These are phyloP conservation scores for Wickerhamiella azymoides DNA, from an alignment of 805 yeast genomes.

Conservation along the genomic window DNA sequence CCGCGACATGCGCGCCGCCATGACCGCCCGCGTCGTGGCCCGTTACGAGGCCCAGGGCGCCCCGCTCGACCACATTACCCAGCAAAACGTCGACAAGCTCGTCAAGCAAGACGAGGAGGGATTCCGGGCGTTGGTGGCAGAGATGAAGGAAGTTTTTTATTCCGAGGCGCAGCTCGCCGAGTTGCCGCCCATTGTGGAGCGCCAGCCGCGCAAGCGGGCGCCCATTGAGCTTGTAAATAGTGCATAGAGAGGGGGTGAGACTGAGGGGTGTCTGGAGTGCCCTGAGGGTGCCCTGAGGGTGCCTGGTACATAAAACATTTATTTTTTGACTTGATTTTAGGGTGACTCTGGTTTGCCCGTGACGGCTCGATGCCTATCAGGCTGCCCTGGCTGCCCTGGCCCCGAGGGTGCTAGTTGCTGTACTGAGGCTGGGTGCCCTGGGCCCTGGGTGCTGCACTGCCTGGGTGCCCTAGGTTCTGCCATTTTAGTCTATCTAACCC, in stretches of 20 bases:
- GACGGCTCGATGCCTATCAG: too few relatives aligned
- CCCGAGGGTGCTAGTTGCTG: too few relatives aligned
- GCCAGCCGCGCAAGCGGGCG: slow-evolving; percentile 1
- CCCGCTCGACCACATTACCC: slow-evolving; percentile 39
- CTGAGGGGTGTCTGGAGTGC: too few relatives aligned
- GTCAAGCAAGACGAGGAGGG: slow-evolving; percentile 38
- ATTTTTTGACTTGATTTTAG: too few relatives aligned
- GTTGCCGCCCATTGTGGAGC: slow-evolving; percentile 1
- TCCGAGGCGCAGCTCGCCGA: slow-evolving; percentile 8
- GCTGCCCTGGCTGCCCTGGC: too few relatives aligned
- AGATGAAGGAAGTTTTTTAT: slow-evolving; percentile 36
- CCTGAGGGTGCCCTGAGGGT: too few relatives aligned
- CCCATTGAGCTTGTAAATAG: slow-evolving; percentile 3
- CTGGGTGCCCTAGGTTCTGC: too few relatives aligned
- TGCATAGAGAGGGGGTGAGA: neutral
- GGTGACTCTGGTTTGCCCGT: too few relatives aligned
- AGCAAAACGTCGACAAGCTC: slow-evolving; percentile 41
- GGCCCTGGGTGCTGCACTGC: too few relatives aligned
- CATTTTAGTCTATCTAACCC: too few relatives aligned
- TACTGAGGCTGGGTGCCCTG: too few relatives aligned
- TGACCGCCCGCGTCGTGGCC: slow-evolving; percentile 74
- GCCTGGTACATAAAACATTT: too few relatives aligned
- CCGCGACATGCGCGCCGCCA: slow-evolving; percentile 61
- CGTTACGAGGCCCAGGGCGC: slow-evolving; percentile 52
- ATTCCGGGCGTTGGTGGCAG: slow-evolving; percentile 51